Base-by-base conservation (phyloP, 345 rosid species). In the Citrus unshiu region DNA sequence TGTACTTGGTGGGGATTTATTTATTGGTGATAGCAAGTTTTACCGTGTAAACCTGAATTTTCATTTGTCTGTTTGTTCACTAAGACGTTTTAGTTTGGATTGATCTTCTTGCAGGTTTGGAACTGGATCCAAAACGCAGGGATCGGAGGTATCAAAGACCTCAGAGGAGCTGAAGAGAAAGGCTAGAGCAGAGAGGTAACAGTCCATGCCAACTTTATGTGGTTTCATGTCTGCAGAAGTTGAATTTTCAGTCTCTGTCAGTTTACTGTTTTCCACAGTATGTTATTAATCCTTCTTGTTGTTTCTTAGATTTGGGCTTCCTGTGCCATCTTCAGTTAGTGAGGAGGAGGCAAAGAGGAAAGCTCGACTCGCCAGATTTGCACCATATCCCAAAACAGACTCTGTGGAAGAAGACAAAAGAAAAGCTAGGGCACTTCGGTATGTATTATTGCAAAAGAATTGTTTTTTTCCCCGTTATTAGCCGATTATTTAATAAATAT, bases 151-250 rank as follows among this genome's bases (percentile, higher is more conserved):
- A 62, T 62, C 83, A 68, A 91, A 90, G 81, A 88, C 87, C 68
- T 85, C 93, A 0, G 99, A 94, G 86, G 95, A 90, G 72, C 75
- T 88, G 82, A 96, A 94, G 87, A 93, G 97, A 82, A 96, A 92
- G 83, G 94, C 98, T 76, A 86, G 99, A 83, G 97, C 97, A 74
- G 98, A 94, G 86, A 94, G 99, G 99, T 96, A 72, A 59, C 46
- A 24, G 49, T 65, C 43, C 18, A 4, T n/a, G 35, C 22, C 70
- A 43, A 30, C 35, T 79, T 81, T 16, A 30, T 60, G 32, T 49
- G 27, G 35, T 72, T 37, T 1, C 25, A 46, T 75, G 18, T 54
- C 67, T 66, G 76, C 12, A 30, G 34, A 43, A 65, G 22, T 72
- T 68, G 46, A 66, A 27, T 19, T 74, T 19, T 2, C 22, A 0